Base-by-base conservation (phyloP, 768 basidiomycete species). In the Pleurotus cornucopiae region DNA sequence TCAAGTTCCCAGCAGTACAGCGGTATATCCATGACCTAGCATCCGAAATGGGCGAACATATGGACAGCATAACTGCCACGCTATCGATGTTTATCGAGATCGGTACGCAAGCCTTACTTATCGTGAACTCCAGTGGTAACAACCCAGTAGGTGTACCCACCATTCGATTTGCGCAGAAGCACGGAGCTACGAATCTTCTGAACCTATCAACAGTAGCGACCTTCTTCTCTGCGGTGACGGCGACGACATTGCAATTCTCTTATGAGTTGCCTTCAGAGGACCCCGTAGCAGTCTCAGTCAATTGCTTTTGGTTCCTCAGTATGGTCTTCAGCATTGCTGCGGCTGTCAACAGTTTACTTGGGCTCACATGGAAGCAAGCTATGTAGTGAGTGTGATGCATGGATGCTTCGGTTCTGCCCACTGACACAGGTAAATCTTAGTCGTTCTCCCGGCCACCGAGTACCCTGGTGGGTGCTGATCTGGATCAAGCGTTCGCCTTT, bases 401-500 rank as follows among this genome's bases (percentile, higher is more conserved):
- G 51, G 34, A 48, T 34, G 23, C 14, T 40, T 34, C 9, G 23
- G 5, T 16, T 49, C 51, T 30, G 46, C 21, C 48, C 12, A 38
- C 20, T 18, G 52, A 26, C 21, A 55, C 34, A 46, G 46, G 40
- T 6, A 23, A n/a, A 57, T 44, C 9, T 55, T 46, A 88, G 87
- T 65, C 87, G 87, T 54, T 88, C 86, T 38, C 88, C 87, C 16
- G 83, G 85, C 6, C 82, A 89, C 67, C 82, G 85, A 53, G 86
- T 88, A 43, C 87, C 88, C 0, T 88, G 87, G 87, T 89, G 88
- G 86, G 86, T 89, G 44, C 70, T 88, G 55, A 91, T 91, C 61
- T 92, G 88, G 89, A 91, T 91, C 72, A 91, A 91, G 66, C 76
- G 89, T 37, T 89, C 88, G 4, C 89, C 89, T 12, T 76, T 92